Conservation (phyloP, 768 basidiomycete genomes). For the Pleurotus tuoliensis region DNA sequence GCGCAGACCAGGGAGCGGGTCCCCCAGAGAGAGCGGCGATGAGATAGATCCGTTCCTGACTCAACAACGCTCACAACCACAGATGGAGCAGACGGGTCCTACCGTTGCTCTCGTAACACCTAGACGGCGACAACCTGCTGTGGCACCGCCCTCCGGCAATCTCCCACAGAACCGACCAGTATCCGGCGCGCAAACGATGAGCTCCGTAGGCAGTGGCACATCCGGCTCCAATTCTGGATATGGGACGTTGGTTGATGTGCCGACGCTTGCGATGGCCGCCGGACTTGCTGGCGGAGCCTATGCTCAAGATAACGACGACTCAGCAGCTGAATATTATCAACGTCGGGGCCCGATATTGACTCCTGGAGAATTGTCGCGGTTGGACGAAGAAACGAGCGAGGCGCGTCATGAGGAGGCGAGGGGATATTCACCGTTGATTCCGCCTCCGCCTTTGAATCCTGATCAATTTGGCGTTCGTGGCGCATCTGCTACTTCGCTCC, state of each 20-base stretch:
- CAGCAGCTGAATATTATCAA: not conserved
- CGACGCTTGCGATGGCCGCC: conserved; percentile 33
- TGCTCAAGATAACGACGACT: conserved; percentile 16
- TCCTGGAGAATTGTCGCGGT: conserved; percentile 30
- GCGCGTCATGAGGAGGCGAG: conserved; percentile 14
- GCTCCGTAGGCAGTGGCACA: not conserved
- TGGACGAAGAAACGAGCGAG: conserved; percentile 31
- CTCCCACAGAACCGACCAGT: conserved; percentile 3
- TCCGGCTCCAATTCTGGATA: conserved; percentile 42
- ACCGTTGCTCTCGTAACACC: conserved; percentile 5
- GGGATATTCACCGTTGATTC: conserved; percentile 26
- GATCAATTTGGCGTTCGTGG: conserved; percentile 19
- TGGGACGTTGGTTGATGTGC: conserved; percentile 38
- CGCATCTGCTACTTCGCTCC: conserved; percentile 14
- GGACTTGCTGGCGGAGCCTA: conserved; percentile 27
- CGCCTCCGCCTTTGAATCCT: conserved; percentile 32
- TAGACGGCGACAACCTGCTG: not conserved
- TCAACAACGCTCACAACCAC: conserved; percentile 16
- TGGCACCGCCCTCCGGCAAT: not conserved
- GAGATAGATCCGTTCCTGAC: conserved; percentile 65
- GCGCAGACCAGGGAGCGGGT: conserved; percentile 52
- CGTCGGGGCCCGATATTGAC: conserved; percentile 30
- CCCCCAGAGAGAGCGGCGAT: conserved; percentile 66
- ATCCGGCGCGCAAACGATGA: conserved; percentile 1
- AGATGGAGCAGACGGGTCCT: not conserved